Conservation (phyloP, 495 filamentous ascomycete genomes). For the Talaromyces borbonicus region DNA sequence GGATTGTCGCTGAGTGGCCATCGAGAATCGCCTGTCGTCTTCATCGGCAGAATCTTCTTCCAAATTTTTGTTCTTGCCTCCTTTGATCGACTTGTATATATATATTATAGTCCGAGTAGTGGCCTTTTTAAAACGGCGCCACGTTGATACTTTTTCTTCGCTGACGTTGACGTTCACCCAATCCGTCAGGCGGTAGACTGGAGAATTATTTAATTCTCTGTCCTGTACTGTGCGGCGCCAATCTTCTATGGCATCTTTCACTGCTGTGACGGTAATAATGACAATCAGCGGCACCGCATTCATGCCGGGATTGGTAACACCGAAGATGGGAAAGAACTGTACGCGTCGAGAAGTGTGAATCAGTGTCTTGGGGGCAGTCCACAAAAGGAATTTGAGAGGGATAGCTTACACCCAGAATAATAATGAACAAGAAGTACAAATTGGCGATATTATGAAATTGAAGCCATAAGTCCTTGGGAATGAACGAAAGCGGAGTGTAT, state of each 20-base stretch:
- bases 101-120: constrained; percentile 52
- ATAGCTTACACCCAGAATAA: constrained; percentile 76
- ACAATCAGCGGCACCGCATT: constrained; percentile 89
- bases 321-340: constrained; percentile 95
- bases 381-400: not conserved
- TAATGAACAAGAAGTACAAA: constrained; percentile 93
- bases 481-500: constrained; percentile 89
- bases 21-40: constrained; percentile 48
- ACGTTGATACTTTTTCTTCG: constrained; percentile 73
- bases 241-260: constrained; percentile 98
- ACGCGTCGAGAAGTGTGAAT: not conserved
- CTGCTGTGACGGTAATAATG: constrained; percentile 80
- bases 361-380: not conserved
- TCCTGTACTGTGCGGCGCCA: constrained; percentile 88
- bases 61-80: constrained; percentile 13
- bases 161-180: constrained; percentile 92
- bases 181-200: constrained; percentile 78
- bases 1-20: constrained; percentile 56
- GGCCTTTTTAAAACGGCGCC: constrained; percentile 90
- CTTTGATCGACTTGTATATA: constrained; percentile 48
- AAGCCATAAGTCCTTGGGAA: constrained; percentile 95
- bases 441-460: constrained; percentile 99
- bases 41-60: constrained; percentile 30
- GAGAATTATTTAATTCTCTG: constrained; percentile 92
- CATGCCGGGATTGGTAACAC: constrained; percentile 79